Base-by-base conservation (phyloP, 225 moss, liverwort and hornwort genomes). In the Pleurozium schreberi region DNA sequence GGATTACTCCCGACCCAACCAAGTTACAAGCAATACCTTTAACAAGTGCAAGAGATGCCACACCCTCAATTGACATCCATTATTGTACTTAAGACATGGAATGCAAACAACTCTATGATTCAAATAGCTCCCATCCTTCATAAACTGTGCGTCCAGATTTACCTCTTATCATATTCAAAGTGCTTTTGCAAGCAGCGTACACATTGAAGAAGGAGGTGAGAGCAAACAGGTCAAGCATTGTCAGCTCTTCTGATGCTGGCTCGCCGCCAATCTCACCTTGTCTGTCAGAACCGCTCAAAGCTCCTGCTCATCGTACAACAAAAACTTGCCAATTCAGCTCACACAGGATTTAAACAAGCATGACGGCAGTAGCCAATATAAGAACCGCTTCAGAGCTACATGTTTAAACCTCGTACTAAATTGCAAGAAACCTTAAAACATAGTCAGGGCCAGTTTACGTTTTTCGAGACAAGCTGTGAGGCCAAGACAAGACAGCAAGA, bases 201-300 rank as follows among this genome's bases (percentile, higher is more conserved):
- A 93, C 85, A n/a, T 93, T 94, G 89, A 95, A 94, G 77, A 95
- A 95, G 43, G 93, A 92, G 61, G 93, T 92, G 80, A 95, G 92
- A 17, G 85, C 53, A 14, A 94, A 83, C 49, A 94, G 82, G 81
- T 94, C 94, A 65, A 95, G 62, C 88, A 88, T 70, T 85, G 88
- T 92, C 49, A 94, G 73, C 27, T 94, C 93, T 83, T 94, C 92
- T 28, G 89, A 89, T 66, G 91, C 92, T 70, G 90, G 91, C 83
- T 91, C 91, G 70, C 27, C 14, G 8, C 61, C 70, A 25, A 42
- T 30, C 77, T 89, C 91, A 59, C 92, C 88, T 76, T 87, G 73
- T 71, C 90, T 88, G 31, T 89, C 89, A 69, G 85, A 87, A 19
- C 70, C 87, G 67, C 64, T 92, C 45, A 63, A 75, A 60, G 85